phyloP scores from a whole-genome alignment of 2,329 filamentous ascomycete species.

The Alternaria atra region DNA sequence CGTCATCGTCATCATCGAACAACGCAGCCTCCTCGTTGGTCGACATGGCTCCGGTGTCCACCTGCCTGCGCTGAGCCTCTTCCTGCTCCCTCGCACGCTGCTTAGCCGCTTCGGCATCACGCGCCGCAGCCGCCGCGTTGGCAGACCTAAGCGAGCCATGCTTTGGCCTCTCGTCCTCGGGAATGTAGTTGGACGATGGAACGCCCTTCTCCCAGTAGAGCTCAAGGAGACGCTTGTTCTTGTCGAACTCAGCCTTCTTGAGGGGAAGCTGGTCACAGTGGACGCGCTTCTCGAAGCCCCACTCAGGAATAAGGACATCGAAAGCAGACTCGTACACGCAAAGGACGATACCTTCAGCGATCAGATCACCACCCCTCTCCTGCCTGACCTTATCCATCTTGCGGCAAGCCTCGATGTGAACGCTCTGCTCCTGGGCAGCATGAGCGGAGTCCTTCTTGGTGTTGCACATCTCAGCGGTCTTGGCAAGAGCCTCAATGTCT shows the following conservation, averaged over 20 bases:
- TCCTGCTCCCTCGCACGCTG: slow-evolving; percentile 85
- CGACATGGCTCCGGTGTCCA: slow-evolving; percentile 92
- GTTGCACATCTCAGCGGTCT: slow-evolving; percentile 95
- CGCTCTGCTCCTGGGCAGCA: slow-evolving; percentile 97
- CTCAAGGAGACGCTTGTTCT: slow-evolving; percentile 92
- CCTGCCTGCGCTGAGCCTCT: slow-evolving; percentile 90
- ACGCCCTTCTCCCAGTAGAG: slow-evolving; percentile 99
- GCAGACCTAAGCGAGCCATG: slow-evolving; percentile 76
- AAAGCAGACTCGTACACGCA: slow-evolving; percentile 99
- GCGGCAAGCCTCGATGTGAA: slow-evolving; percentile 97
- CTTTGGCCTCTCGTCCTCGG: slow-evolving; percentile 95
- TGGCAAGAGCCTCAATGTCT: slow-evolving; percentile 85
- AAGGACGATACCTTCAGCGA: slow-evolving; percentile 94
- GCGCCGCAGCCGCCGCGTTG: slow-evolving; percentile 78
- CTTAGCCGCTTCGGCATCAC: slow-evolving; percentile 83
- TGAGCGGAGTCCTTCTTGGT: slow-evolving; percentile 99
- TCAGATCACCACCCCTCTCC: slow-evolving; percentile 87
- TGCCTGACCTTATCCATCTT: slow-evolving; percentile 92
- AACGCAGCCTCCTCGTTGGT: slow-evolving; percentile 94
- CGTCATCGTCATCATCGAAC: slow-evolving; percentile 89
- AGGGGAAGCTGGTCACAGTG: slow-evolving; percentile 97
- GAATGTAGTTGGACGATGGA: slow-evolving; percentile 92
- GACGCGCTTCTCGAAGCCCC: slow-evolving; percentile 98
- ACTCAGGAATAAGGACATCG: slow-evolving; percentile 96
- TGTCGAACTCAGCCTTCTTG: slow-evolving; percentile 99